Evolutionary conservation across 768 basidiomycete species (phyloP), one percentile per base, ranked within the genome.

Genomic region (Kwoniella dejecticola): DNA sequence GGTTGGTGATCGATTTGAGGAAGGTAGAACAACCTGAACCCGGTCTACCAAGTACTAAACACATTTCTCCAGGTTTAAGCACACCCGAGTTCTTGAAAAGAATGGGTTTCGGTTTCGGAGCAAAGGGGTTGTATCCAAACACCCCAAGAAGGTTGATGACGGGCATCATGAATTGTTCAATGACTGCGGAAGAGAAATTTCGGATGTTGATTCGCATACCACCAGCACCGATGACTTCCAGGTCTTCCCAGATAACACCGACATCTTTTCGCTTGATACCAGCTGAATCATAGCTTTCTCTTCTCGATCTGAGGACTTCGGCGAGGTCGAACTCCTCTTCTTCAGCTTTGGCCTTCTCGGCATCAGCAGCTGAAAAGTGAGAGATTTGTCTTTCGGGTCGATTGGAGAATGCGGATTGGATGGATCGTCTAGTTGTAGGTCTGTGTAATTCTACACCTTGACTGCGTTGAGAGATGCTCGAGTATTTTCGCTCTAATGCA

Each of bases 11-110:
- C 0, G 84, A 83, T 77, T 91, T 91, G 55, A 96, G 84, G 49
- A 96, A 82, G 0, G 92, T 91, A 27, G 84, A 86, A 75, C 91
- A 94, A 2, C 92, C 91, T 0, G 89, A 86, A 13, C 89, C 89
- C 0, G 91, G 91, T 29, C 90, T 83, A 23, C 91, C 91, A 24
- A 93, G 84, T 11, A 92, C 91, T 15, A 94, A 69, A 66, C 70
- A 73, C 86, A 88, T 88, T 66, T 88, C 86, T 27, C 87, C 86
- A 0, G 86, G 85, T 17, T 81, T 80, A 29, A 87, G 78, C 12
- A 83, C 80, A 40, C 86, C 86, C 38, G 84, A 82, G 71, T 85
- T 86, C 3, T 82, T 83, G 26, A 68, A 65, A 0, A 87, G 72
- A 31, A 88, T 84, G 47, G 80, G 84, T 21, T 86, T 83, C 1